Evolutionary conservation across 139 green algal genomes (phyloP).

Genomic region (Deuterostichococcus epilithicus): DNA sequence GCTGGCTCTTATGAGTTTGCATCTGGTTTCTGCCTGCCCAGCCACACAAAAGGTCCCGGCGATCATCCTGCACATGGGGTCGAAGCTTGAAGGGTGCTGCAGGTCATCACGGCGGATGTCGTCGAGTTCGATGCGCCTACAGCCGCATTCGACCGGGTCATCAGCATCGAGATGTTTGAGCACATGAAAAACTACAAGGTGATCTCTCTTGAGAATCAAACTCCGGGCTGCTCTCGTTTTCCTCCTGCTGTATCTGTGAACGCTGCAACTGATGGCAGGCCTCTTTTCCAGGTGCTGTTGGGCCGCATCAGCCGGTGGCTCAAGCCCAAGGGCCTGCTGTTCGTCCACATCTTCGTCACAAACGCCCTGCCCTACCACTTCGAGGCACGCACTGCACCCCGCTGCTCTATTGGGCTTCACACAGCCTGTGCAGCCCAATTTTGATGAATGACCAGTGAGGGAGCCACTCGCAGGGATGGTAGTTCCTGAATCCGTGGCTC

Average conservation of each 20-base stretch:
- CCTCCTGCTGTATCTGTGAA: no score
- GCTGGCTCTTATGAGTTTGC: not conserved
- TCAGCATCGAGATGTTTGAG: slow-evolving; percentile 98
- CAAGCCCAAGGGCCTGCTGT: slow-evolving; percentile 69
- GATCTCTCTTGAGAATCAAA: not conserved
- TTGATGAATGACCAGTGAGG: no score
- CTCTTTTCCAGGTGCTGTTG: slow-evolving; percentile 57
- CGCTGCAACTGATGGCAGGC: no score
- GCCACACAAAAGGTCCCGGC: slow-evolving; percentile 1
- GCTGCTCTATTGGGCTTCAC: not conserved
- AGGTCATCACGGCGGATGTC: slow-evolving; percentile 77
- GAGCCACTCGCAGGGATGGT: not conserved
- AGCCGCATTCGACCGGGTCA: slow-evolving; percentile 75
- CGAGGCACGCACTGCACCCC: slow-evolving; percentile 45
- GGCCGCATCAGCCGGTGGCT: slow-evolving; percentile 71
- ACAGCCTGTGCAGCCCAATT: no score
- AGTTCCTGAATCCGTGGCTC: not conserved
- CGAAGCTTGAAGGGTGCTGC: no score
- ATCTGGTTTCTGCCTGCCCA: not conserved
- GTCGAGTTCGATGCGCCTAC: slow-evolving; percentile 49
- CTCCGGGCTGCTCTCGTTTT: not conserved
- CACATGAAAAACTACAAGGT: slow-evolving; percentile 76
- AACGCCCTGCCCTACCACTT: slow-evolving; percentile 84
- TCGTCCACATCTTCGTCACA: slow-evolving; percentile 94
- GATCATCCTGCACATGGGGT: slow-evolving; percentile 22